Percentiles rank a stretch among this genome's conserved stretches.
Conservation (phyloP, 169 alveolate genomes). For the Babesia ovis region DNA sequence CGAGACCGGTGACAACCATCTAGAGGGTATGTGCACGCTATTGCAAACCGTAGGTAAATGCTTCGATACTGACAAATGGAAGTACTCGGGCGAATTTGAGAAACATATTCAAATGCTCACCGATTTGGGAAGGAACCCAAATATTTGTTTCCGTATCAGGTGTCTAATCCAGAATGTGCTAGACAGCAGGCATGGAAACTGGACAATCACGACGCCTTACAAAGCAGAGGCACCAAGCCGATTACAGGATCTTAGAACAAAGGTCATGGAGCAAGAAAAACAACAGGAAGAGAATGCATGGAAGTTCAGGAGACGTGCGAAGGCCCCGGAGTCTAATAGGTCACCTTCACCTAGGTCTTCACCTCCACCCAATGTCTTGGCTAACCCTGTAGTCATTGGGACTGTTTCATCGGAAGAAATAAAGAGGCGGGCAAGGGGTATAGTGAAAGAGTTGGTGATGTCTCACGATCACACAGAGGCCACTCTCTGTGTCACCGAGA, state of each 20-base stretch:
- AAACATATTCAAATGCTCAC: constrained; percentile 72
- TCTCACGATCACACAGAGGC: constrained; percentile 62
- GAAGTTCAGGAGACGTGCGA: constrained; percentile 5
- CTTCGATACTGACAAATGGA: constrained; percentile 79
- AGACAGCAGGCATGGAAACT: constrained; percentile 81
- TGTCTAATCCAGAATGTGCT: constrained; percentile 82
- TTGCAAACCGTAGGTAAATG: constrained; percentile 83
- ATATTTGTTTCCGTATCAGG: constrained; percentile 79
- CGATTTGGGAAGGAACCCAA: constrained; percentile 76
- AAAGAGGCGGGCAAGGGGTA: constrained; percentile 46
- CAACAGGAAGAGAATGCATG: constrained; percentile 35
- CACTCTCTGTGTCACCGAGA: constrained; percentile 45
- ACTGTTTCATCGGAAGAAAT: constrained; percentile 26
- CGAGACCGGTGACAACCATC: constrained; percentile 78
- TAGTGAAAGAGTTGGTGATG: constrained; percentile 48
- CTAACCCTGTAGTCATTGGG: constrained; percentile 3
- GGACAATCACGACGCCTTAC: constrained; percentile 75
- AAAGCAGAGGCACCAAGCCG: constrained; percentile 62
- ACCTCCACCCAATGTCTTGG: constrained; percentile 27
- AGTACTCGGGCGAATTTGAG: constrained; percentile 74
- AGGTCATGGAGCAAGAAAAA: constrained; percentile 39
- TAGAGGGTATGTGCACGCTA: constrained; percentile 84
- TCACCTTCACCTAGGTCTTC: neutral
- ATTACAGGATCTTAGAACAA: constrained; percentile 60
- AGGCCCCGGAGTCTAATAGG: neutral